Base-by-base conservation (phyloP, 2,329 filamentous ascomycete genomes). In the Trichoderma sp. region DNA sequence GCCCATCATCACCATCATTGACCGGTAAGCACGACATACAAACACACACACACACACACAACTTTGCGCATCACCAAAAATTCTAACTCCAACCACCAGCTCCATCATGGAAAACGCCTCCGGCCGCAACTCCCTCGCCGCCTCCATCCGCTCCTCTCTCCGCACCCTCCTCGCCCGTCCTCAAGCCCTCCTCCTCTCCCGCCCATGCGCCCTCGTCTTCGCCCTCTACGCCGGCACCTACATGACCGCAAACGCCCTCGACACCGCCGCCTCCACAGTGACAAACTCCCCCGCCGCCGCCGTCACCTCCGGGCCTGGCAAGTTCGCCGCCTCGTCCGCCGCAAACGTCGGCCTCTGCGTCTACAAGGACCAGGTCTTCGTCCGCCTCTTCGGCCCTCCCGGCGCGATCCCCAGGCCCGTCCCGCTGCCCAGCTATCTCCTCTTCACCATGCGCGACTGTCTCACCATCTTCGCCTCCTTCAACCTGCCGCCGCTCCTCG, bases 391-490 rank as follows among this genome's bases (percentile, higher is more conserved):
- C 77, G 92, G 92, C 13, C 87, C 90, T 0, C 80, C 82, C 0
- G 83, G 78, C 67, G 79, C 75, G 27, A 77, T 81, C 1, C 85
- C 80, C 12, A 82, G 84, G 17, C 80, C 84, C 29, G 90, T 97
- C 0, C 89, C 92, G 0, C 79, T 88, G 35, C 83, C 90, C 1
- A 92, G 89, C 9, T 95, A 93, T 79, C 82, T 84, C 1, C 87
- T 97, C 67, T 97, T 97, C 82, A 89, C 92, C 3, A 76, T 90
- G 66, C 89, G 94, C 73, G 94, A 97, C 80, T 92, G 90, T 79
- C 81, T 97, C 70, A 97, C 94, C 61, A 93, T 97, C 73, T 97
- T 96, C 78, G 93, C 93, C 5, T 92, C 89, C 13, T 98, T 97
- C 85, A 97, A 97, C 76, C 82, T 97, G 2, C 94, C 94, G 0